Conservation (phyloP, 2,329 filamentous ascomycete genomes). For the Allantophomopsis cytisporea region DNA sequence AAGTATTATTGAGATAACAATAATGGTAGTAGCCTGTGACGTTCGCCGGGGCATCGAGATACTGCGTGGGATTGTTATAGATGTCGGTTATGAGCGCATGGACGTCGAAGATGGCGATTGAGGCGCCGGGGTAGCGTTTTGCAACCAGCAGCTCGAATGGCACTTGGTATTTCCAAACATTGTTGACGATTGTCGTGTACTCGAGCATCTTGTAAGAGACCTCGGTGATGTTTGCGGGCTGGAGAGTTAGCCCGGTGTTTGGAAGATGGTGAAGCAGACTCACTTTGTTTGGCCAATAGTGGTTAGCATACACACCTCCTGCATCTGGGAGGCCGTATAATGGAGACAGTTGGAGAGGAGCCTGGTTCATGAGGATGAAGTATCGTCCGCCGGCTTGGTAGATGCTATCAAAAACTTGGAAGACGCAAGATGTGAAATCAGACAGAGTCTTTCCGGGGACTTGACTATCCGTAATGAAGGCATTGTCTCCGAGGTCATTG, state of each 20-base stretch:
- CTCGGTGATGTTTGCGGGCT: constrained; percentile 31
- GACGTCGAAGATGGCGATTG: constrained; percentile 54
- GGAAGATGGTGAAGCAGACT: neutral
- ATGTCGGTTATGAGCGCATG: constrained; percentile 53
- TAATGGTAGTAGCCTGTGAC: constrained; percentile 42
- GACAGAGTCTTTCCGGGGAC: constrained; percentile 39
- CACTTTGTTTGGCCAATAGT: constrained; percentile 28
- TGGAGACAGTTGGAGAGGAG: constrained; percentile 53
- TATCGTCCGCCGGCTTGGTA: constrained; percentile 54
- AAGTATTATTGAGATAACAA: constrained; percentile 28
- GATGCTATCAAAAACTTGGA: constrained; percentile 43
- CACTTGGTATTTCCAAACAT: constrained; percentile 32
- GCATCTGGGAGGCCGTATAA: constrained; percentile 40
- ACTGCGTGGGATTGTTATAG: constrained; percentile 41
- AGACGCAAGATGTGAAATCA: constrained; percentile 57
- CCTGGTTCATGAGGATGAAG: constrained; percentile 60
- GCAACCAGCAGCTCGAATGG: constrained; percentile 28
- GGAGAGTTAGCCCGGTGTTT: constrained; percentile 20
- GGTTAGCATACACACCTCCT: constrained; percentile 26
- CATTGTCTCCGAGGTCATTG: constrained; percentile 58
- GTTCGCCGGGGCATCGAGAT: constrained; percentile 50
- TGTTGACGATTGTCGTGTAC: constrained; percentile 35
- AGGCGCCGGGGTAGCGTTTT: constrained; percentile 39
- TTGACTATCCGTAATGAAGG: constrained; percentile 54
- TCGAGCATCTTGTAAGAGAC: constrained; percentile 32